phyloP scores from a whole-genome alignment of 306 rosid genomes.

The Vachellia collinsii region DNA sequence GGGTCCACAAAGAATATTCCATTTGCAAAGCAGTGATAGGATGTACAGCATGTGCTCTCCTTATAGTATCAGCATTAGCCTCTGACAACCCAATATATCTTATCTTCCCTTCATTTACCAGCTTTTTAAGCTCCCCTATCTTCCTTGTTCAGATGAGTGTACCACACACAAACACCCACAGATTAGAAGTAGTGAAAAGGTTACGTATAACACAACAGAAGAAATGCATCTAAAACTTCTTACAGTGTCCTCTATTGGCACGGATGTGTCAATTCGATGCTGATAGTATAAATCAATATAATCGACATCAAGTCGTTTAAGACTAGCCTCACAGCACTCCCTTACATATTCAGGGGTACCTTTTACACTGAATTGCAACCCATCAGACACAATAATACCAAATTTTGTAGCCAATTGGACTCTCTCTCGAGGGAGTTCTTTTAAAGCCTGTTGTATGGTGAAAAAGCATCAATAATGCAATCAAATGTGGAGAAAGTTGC shows the following conservation, averaged over 20 bases:
- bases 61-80: slow-evolving; percentile 64
- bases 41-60: slow-evolving; percentile 71
- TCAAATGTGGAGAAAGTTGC: not conserved
- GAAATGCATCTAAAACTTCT: slow-evolving; percentile 36
- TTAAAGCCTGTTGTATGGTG: slow-evolving; percentile 58
- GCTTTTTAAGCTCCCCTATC: slow-evolving; percentile 66
- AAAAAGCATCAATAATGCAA: not conserved
- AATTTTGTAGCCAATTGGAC: slow-evolving; percentile 77
- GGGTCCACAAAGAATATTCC: slow-evolving; percentile 73
- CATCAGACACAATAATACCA: slow-evolving; percentile 44
- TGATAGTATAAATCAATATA: slow-evolving; percentile 67
- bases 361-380: slow-evolving; percentile 35
- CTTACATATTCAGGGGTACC: slow-evolving; percentile 69
- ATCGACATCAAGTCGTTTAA: slow-evolving; percentile 49
- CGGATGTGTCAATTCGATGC: slow-evolving; percentile 60
- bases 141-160: slow-evolving; percentile 34
- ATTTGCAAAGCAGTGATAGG: slow-evolving; percentile 79
- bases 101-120: slow-evolving; percentile 70
- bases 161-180: slow-evolving; percentile 13
- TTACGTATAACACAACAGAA: not conserved
- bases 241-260: slow-evolving; percentile 79
- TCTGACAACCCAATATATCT: slow-evolving; percentile 66
- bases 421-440: slow-evolving; percentile 68
- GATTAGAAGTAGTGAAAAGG: not conserved
- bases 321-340: slow-evolving; percentile 72